Evolutionary conservation across 169 alveolate genomes (phyloP).

Genomic region (Plasmodium knowlesi): DNA sequence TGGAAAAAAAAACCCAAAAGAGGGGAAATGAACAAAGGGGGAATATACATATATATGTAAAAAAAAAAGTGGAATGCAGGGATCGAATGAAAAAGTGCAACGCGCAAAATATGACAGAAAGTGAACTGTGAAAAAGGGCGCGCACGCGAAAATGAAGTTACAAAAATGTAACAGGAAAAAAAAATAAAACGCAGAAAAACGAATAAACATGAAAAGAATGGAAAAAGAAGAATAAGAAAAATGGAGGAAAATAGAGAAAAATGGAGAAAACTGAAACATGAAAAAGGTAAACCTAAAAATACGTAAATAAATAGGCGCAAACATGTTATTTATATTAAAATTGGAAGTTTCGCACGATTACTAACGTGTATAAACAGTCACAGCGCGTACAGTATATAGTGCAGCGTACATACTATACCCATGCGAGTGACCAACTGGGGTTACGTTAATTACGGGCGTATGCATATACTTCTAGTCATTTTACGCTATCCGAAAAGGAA

Average conservation of each 20-base stretch:
- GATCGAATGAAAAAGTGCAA: neutral
- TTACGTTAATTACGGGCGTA: neutral
- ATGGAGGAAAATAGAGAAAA: neutral
- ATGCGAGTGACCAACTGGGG: neutral
- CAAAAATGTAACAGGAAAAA: neutral
- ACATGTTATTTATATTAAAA: neutral
- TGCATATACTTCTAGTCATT: neutral
- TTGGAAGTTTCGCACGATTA: neutral
- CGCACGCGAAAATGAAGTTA: neutral
- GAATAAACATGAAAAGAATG: neutral
- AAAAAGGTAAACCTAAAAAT: neutral
- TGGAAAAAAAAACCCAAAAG: neutral
- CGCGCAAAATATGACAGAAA: constrained; percentile 2
- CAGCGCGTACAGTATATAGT: neutral
- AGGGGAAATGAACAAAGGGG: neutral
- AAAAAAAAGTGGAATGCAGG: neutral
- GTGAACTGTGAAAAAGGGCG: neutral
- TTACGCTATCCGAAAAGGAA: neutral
- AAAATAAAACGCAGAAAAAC: neutral
- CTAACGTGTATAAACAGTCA: neutral
- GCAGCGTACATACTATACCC: neutral
- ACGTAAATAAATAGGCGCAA: neutral
- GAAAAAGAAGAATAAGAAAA: neutral
- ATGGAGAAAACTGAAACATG: neutral
- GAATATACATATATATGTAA: neutral